A percentile compares a stretch with the other conserved stretches of the same genome.
phyloP scores from a whole-genome alignment of 2,329 filamentous ascomycete species.

The Talaromyces islandicus region DNA sequence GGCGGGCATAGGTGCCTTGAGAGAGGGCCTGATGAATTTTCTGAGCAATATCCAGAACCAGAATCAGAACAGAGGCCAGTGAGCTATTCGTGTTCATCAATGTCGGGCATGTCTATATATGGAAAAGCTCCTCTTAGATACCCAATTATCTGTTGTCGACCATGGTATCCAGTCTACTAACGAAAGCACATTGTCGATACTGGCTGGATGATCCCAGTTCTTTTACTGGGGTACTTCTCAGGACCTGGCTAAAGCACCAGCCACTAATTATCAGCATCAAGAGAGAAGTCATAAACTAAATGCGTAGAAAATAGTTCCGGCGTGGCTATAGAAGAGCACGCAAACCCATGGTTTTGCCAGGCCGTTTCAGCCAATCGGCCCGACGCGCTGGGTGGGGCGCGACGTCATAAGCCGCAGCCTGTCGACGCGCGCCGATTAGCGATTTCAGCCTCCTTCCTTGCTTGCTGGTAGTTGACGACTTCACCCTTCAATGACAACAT shows the following conservation, averaged over 20 bases:
- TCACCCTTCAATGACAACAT: background rate
- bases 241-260: background rate
- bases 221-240: background rate
- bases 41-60: conserved; percentile 20
- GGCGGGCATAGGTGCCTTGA: conserved; percentile 22
- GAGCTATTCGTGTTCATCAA: background rate
- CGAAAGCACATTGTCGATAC: background rate
- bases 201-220: background rate
- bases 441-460: background rate
- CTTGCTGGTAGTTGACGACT: background rate
- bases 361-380: background rate
- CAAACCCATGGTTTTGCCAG: background rate
- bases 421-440: background rate
- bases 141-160: background rate
- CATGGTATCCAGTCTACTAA: background rate
- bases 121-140: background rate
- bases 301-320: too few species aligned
- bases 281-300: background rate
- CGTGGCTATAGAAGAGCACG: background rate
- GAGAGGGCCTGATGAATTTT: conserved; percentile 23
- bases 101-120: background rate
- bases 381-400: background rate
- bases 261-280: background rate
- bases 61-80: conserved; percentile 17
- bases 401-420: background rate